Evolutionary conservation across 2,329 filamentous ascomycete species (phyloP).

Genomic region (Xylaria sp.): DNA sequence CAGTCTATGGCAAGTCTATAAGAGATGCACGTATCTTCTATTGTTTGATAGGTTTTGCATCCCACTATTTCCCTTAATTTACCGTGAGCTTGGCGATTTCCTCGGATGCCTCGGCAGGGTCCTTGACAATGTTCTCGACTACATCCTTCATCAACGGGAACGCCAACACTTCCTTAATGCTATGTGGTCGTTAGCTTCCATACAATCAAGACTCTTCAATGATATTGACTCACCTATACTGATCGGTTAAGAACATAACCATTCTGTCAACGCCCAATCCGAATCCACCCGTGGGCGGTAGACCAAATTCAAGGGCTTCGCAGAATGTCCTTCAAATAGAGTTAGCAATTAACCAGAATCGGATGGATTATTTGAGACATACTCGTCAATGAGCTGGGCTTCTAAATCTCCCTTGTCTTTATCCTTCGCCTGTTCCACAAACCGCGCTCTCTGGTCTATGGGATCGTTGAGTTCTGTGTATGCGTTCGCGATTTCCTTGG

Average conservation of each 20-base stretch:
- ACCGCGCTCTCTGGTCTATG: conserved; percentile 90
- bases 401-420: conserved; percentile 98
- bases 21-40: background rate
- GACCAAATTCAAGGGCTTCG: conserved; percentile 85
- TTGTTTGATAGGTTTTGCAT: background rate
- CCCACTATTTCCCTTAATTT: conserved; percentile 4
- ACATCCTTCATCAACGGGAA: conserved; percentile 92
- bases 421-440: conserved; percentile 94
- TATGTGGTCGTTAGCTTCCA: conserved; percentile 31
- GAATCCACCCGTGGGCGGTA: conserved; percentile 96
- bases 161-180: conserved; percentile 91
- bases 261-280: conserved; percentile 87
- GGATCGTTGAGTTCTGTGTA: conserved; percentile 95
- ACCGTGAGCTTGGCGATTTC: conserved; percentile 18
- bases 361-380: conserved; percentile 2
- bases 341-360: conserved; percentile 6
- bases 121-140: conserved; percentile 21
- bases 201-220: background rate
- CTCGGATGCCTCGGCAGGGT: conserved; percentile 18
- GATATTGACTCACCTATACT: conserved; percentile 69
- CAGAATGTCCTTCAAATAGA: conserved; percentile 75
- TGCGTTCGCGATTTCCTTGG: conserved; percentile 96
- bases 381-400: conserved; percentile 91
- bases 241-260: conserved; percentile 95
- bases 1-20: background rate